These are phyloP conservation scores for Fusarium marasasianum DNA, from an alignment of 2,329 filamentous ascomycete genomes.

Conservation along the genomic window DNA sequence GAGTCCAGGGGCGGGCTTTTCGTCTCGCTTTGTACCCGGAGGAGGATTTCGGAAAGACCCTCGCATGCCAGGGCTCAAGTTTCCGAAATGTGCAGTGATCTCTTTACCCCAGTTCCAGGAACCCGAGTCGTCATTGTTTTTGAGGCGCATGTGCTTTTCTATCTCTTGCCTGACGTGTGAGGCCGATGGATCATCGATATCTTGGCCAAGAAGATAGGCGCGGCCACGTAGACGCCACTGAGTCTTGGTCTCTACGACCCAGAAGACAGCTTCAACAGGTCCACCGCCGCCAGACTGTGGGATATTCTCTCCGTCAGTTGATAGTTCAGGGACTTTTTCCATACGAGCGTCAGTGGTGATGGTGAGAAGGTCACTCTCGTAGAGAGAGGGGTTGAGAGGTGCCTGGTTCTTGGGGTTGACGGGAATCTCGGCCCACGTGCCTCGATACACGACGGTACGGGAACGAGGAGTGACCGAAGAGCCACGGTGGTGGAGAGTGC, in stretches of 20 bases:
- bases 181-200: constrained; percentile 61
- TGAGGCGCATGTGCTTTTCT: constrained; percentile 67
- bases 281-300: constrained; percentile 68
- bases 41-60: constrained; percentile 78
- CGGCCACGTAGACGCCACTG: constrained; percentile 88
- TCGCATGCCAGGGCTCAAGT: constrained; percentile 82
- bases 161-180: constrained; percentile 68
- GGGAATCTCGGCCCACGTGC: constrained; percentile 81
- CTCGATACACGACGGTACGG: constrained; percentile 85
- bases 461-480: constrained; percentile 64
- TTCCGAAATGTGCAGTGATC: constrained; percentile 89
- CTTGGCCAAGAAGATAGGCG: constrained; percentile 78
- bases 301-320: constrained; percentile 51
- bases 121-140: constrained; percentile 46
- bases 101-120: constrained; percentile 83
- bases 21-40: constrained; percentile 69
- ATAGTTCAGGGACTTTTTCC: constrained; percentile 81
- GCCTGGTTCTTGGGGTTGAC: constrained; percentile 78
- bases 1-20: constrained; percentile 55
- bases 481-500: constrained; percentile 56
- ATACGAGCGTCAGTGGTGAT: constrained; percentile 91
- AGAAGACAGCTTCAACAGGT: constrained; percentile 84
- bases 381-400: constrained; percentile 72
- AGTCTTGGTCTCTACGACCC: constrained; percentile 73
- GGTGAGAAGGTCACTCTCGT: constrained; percentile 79